Conservation (phyloP, 495 filamentous ascomycete genomes). For the Talaromyces adpressus region DNA sequence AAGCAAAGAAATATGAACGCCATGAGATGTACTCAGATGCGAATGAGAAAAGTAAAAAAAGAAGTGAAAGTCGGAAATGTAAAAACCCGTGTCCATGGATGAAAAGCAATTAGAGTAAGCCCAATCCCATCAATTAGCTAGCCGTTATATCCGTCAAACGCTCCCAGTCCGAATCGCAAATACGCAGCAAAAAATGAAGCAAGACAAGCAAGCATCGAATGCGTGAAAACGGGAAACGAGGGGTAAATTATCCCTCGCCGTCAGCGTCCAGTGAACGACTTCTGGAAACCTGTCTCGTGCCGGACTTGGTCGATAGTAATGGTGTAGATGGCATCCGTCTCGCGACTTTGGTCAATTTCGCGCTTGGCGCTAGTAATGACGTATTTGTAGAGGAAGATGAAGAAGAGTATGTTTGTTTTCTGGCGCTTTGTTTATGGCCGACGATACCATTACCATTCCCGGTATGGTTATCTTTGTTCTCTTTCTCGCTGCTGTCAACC, state of each 20-base stretch:
- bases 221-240: too few relatives aligned
- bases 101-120: too few relatives aligned
- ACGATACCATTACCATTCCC: not conserved
- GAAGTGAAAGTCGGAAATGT: not conserved
- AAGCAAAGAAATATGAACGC: not conserved
- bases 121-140: not conserved
- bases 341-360: slow-evolving; percentile 17
- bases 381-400: not conserved
- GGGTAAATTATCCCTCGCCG: slow-evolving; percentile 15
- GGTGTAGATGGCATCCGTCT: slow-evolving; percentile 34
- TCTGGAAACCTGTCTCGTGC: slow-evolving; percentile 17
- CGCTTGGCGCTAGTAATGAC: not conserved
- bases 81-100: too few relatives aligned
- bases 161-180: not conserved
- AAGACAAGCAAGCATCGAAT: not conserved
- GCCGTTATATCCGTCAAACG: not conserved
- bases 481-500: slow-evolving; percentile 40
- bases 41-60: not conserved
- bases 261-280: slow-evolving; percentile 27
- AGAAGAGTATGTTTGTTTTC: not conserved
- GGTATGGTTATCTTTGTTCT: slow-evolving; percentile 23
- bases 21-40: not conserved
- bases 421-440: not conserved
- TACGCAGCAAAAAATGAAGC: not conserved
- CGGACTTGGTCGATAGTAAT: slow-evolving; percentile 21